Base-by-base conservation (phyloP, 352 stramenopile species). In the Pythium chondricola region DNA sequence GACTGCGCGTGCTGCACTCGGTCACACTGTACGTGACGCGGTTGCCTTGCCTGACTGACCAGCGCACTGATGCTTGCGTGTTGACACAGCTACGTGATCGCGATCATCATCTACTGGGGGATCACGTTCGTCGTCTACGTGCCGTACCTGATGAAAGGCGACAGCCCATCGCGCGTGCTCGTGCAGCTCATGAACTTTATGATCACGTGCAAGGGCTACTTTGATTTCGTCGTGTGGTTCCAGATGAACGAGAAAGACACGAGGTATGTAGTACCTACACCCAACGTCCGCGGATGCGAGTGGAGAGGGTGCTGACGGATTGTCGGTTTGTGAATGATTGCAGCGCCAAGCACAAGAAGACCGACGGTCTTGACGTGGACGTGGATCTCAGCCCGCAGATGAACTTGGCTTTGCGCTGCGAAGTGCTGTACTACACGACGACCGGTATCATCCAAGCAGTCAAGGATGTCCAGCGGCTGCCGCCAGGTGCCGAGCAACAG, bases 31-130 rank as follows among this genome's bases (percentile, higher is more conserved):
- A 76, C 52, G 78, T 79, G 26, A 10, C 33, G 3, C 21, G 18
- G 7, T 26, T 25, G 17, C 13, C 21, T 7, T 9, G n/a, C 43
- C 22, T 46, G 16, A 17, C 11, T 45, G 29, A 38, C 43, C 48
- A 17, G 42, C 25, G 17, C 54, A 24, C 49, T 32, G 38, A 5
- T 41, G 18, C 43, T 30, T 21, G 36, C 40, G 21, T 56, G 7
- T 17, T 45, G 4, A 11, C 31, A 22, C 43, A 91, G 80, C 36
- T 93, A 93, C 42, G 82, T 93, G 54, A 91, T 93, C 30, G 83
- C 83, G n/a, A 92, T 94, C 53, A 90, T 94, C 63, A 89, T 94
- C 48, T 94, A 94, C 65, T 94, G 83, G 83, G 76, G 73, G 13
- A 57, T 94, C 54, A 91, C 79, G 14, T 92, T 94, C 56, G 67